Percentiles rank a stretch among this genome's conserved stretches.
Conservation (phyloP, 441 rosid genomes). For the Manihot esculenta region DNA sequence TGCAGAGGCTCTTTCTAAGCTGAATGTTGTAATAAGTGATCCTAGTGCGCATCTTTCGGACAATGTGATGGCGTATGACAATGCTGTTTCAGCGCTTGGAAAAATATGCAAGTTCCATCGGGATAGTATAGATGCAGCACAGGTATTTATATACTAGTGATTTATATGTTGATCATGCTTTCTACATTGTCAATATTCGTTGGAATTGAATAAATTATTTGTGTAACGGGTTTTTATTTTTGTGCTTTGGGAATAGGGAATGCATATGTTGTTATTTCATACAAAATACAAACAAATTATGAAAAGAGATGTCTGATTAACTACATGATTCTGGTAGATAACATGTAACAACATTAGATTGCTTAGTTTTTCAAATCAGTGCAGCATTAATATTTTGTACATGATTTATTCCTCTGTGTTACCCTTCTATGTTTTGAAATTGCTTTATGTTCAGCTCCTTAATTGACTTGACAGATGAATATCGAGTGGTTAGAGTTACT, state of each 20-base stretch:
- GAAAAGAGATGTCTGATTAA: background rate
- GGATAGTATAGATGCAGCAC: constrained; percentile 81
- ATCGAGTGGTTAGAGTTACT: background rate
- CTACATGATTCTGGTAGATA: background rate
- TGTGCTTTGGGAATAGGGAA: background rate
- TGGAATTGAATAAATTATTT: background rate
- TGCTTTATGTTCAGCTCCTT: constrained; percentile 1
- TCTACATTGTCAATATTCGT: background rate
- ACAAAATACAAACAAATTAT: background rate
- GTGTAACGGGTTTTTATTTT: background rate
- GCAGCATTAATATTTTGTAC: background rate
- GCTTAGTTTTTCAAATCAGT: background rate
- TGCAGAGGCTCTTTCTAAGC: constrained; percentile 92
- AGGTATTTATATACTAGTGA: constrained; percentile 46
- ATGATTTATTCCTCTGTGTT: background rate
- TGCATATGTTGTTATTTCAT: background rate
- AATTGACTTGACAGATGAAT: background rate
- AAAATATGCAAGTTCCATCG: constrained; percentile 95
- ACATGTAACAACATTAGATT: background rate
- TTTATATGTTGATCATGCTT: background rate
- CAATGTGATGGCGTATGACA: constrained; percentile 95
- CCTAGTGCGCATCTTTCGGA: constrained; percentile 80
- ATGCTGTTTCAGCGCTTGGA: constrained; percentile 99
- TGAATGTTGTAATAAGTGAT: constrained; percentile 78
- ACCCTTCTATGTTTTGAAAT: background rate